Percentiles rank a stretch among this genome's conserved stretches.
phyloP scores from a whole-genome alignment of 345 rosid genomes.

The Firmiana major region DNA sequence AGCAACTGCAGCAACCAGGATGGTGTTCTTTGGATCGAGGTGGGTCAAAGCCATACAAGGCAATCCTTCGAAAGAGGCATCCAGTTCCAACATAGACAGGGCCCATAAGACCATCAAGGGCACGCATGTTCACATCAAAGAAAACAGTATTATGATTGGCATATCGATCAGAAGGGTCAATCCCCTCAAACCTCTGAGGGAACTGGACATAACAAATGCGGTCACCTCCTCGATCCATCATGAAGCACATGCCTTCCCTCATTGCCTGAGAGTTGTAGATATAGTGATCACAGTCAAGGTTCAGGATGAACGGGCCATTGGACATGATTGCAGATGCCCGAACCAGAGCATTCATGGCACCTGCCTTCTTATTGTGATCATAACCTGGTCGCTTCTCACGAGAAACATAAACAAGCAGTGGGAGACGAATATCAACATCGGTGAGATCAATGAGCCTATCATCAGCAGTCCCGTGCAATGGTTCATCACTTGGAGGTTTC shows the following conservation, averaged over 20 bases:
- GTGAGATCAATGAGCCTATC: conserved; percentile 65
- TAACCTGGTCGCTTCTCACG: conserved; percentile 99
- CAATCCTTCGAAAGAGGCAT: conserved; percentile 87
- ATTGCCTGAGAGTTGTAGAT: conserved; percentile 90
- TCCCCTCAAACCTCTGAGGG: conserved; percentile 97
- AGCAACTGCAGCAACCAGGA: conserved; percentile 65
- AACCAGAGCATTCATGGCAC: conserved; percentile 98
- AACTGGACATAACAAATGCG: conserved; percentile 92
- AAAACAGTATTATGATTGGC: conserved; percentile 98
- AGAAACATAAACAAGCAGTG: conserved; percentile 92
- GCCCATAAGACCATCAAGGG: conserved; percentile 98
- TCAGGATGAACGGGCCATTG: conserved; percentile 92
- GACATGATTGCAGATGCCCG: conserved; percentile 98
- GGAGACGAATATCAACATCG: conserved; percentile 93
- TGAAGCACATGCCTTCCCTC: conserved; percentile 99
- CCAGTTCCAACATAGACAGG: conserved; percentile 98
- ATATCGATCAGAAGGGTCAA: conserved; percentile 95
- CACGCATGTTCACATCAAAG: conserved; percentile 98
- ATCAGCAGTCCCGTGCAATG: conserved; percentile 65
- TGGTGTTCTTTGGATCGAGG: conserved; percentile 71
- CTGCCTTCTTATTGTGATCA: conserved; percentile 98
- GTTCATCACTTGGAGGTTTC: conserved; percentile 96
- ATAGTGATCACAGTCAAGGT: conserved; percentile 98
- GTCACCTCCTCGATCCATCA: conserved; percentile 99
- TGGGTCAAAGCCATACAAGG: conserved; percentile 92